Percentiles rank a stretch among this genome's conserved stretches.
Conservation (phyloP, 2,329 filamentous ascomycete species). For the Blastomyces gilchristii region DNA sequence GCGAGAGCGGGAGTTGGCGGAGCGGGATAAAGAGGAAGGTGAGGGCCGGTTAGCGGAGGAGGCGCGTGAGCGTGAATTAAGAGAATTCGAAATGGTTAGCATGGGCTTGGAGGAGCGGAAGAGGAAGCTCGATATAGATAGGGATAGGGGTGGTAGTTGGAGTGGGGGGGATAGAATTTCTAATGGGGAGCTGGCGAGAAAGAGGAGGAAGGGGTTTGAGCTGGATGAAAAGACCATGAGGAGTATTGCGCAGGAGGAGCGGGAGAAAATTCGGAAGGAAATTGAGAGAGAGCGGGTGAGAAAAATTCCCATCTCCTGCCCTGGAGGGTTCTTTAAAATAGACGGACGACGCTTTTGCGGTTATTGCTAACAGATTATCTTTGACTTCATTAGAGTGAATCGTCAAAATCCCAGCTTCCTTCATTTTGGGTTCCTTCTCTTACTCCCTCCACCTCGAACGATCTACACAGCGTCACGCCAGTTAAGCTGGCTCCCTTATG, state of each 20-base stretch:
- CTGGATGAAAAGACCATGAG: slow-evolving; percentile 67
- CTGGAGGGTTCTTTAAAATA: background rate
- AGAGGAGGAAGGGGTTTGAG: slow-evolving; percentile 67
- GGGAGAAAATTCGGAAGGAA: slow-evolving; percentile 56
- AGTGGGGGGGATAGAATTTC: slow-evolving; percentile 21
- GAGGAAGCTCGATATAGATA: slow-evolving; percentile 24
- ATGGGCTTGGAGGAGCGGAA: slow-evolving; percentile 46
- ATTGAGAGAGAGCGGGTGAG: slow-evolving; percentile 62
- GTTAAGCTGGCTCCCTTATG: slow-evolving; percentile 62
- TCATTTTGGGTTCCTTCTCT: slow-evolving; percentile 91
- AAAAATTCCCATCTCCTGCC: slow-evolving; percentile 1
- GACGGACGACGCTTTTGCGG: background rate
- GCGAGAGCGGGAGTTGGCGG: slow-evolving; percentile 51
- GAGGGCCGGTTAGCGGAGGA: slow-evolving; percentile 56
- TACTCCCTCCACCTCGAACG: slow-evolving; percentile 55
- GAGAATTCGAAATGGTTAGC: slow-evolving; percentile 77
- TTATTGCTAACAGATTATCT: slow-evolving; percentile 6
- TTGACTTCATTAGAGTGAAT: slow-evolving; percentile 31
- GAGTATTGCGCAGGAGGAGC: slow-evolving; percentile 59
- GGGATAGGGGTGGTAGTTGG: slow-evolving; percentile 19
- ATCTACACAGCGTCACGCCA: slow-evolving; percentile 50
- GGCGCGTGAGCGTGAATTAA: slow-evolving; percentile 57
- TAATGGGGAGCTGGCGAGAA: slow-evolving; percentile 39
- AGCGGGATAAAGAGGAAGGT: slow-evolving; percentile 53
- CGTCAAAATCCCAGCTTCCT: slow-evolving; percentile 58